phyloP scores from a whole-genome alignment of 2,329 filamentous ascomycete genomes.

The Endoconidiophora laricicola region DNA sequence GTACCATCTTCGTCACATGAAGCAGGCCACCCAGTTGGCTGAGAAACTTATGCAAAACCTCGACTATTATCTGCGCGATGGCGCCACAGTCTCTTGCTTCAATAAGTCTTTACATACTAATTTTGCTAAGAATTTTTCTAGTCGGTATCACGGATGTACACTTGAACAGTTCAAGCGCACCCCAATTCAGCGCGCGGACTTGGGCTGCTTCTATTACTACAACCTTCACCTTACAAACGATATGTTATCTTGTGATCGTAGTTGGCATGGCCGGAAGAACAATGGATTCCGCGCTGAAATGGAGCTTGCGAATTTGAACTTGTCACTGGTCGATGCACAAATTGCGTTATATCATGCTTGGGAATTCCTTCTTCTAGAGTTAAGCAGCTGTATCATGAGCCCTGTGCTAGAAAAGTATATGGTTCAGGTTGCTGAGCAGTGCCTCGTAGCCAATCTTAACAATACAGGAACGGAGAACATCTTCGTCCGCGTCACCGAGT shows the following conservation, averaged over 20 bases:
- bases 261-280: conserved; percentile 53
- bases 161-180: conserved; percentile 72
- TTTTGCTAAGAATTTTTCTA: conserved; percentile 67
- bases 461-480: conserved; percentile 59
- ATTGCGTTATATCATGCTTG: conserved; percentile 74
- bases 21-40: conserved; percentile 46
- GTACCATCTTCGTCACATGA: conserved; percentile 66
- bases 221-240: conserved; percentile 57
- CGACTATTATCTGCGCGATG: conserved; percentile 64
- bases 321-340: conserved; percentile 85
- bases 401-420: conserved; percentile 49
- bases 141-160: conserved; percentile 55
- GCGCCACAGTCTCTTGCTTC: conserved; percentile 63
- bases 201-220: conserved; percentile 73
- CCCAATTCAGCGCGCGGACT: conserved; percentile 41
- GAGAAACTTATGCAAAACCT: conserved; percentile 58
- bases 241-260: conserved; percentile 59
- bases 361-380: conserved; percentile 73
- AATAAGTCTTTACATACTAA: conserved; percentile 77
- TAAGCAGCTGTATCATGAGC: conserved; percentile 47
- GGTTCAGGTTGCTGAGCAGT: conserved; percentile 58
- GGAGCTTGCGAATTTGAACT: conserved; percentile 70
- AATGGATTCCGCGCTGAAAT: conserved; percentile 73
- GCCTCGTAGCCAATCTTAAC: conserved; percentile 60
- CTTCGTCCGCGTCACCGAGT: conserved; percentile 62